Base-by-base conservation (phyloP, 345 rosid genomes). In the Hypericum perforatum region DNA sequence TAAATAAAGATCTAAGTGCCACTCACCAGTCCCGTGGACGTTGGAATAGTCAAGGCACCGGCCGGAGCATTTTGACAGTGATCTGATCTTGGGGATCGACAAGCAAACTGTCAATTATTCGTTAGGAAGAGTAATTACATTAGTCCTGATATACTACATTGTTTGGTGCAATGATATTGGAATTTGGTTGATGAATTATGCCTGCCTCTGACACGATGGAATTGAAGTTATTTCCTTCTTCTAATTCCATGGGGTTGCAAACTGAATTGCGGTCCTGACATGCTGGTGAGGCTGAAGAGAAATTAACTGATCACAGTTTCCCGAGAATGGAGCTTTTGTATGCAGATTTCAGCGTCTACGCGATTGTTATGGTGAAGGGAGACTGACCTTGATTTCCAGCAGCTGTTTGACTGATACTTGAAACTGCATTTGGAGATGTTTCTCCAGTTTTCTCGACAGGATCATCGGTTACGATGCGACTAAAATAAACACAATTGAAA, bases 331-430 rank as follows among this genome's bases (percentile, higher is more conserved):
- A 16, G 16, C 41, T 56, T 39, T 39, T 41, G 13, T 14, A 6
- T 6, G 55, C 43, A 41, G 47, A 44, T 52, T 10, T 6, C 32
- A 52, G 6, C 3, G 44, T 22, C 32, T 22, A 22, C 32, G 32
- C 32, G 4, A 22, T 22, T 22, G 2, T 22, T 4, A 11, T 29
- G 5, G 54, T 45, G 42, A 48, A 39, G 42, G 54, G 11, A 63
- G 52, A 14, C 41, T 36, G 50, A 81, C 92, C 82, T 74, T 66
- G 70, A 59, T 72, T 65, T 66, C 66, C 82, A 58, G 63, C 70
- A 64, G 64, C 49, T 32, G 2, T 22, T 22, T 22, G 32, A 22
- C n/a, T 60, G 53, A 48, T 40, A 14, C 41, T 45, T 49, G 65
- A 64, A 64, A 57, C 74, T 41, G 63, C 62, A 32, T 50, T 44